Percentiles rank a stretch among this genome's conserved stretches.
phyloP scores from a whole-genome alignment of 2,329 filamentous ascomycete species.

The Alternaria conjuncta region DNA sequence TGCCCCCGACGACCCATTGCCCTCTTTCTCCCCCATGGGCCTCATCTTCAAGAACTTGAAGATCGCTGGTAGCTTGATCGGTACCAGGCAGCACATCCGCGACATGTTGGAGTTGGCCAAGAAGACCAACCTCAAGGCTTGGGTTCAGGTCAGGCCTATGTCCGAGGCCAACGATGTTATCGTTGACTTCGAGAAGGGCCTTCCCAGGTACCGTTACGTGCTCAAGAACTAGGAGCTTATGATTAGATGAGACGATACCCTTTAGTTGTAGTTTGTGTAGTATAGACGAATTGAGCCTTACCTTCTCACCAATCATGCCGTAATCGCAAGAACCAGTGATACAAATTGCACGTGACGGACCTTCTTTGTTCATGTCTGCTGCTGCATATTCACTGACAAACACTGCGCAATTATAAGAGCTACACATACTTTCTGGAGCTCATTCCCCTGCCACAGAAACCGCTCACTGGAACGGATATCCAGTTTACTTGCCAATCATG shows the following conservation, averaged over 20 bases:
- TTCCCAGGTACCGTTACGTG: slow-evolving; percentile 54
- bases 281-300: not conserved
- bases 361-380: not conserved
- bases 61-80: slow-evolving; percentile 69
- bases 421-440: not conserved
- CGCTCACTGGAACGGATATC: not conserved
- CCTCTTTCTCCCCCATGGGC: slow-evolving; percentile 60
- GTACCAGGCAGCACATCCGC: slow-evolving; percentile 66
- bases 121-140: slow-evolving; percentile 50
- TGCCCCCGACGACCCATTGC: slow-evolving; percentile 64
- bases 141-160: slow-evolving; percentile 52
- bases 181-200: slow-evolving; percentile 46
- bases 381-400: too few species aligned
- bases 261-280: slow-evolving; percentile 1
- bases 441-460: not conserved
- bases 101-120: slow-evolving; percentile 57
- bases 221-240: slow-evolving; percentile 30
- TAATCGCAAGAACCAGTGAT: too few species aligned
- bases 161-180: slow-evolving; percentile 47
- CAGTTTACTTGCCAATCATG: slow-evolving; percentile 12
- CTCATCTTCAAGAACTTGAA: slow-evolving; percentile 63
- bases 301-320: not conserved
- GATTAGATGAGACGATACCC: slow-evolving; percentile 7
- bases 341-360: too few species aligned
- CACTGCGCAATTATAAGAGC: not conserved